phyloP scores from a whole-genome alignment of 2,329 filamentous ascomycete species.

The Xylariaceae sp. region DNA sequence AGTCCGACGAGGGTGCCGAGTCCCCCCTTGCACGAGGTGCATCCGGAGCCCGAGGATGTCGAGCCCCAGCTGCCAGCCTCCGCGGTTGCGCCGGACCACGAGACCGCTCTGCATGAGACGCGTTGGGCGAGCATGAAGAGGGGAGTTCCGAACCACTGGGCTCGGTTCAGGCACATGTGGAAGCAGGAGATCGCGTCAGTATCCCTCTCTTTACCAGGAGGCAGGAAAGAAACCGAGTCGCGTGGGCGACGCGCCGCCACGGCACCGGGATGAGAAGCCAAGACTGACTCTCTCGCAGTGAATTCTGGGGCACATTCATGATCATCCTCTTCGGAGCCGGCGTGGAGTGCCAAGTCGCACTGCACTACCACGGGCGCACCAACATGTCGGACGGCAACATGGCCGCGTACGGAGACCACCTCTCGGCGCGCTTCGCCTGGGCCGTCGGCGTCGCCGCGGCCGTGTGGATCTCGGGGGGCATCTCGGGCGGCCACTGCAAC shows the following conservation, averaged over 20 bases:
- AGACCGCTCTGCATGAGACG: slow-evolving; percentile 3
- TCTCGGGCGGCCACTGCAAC: slow-evolving; percentile 13
- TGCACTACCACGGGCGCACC: slow-evolving; percentile 1
- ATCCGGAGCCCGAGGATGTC: slow-evolving; percentile 2
- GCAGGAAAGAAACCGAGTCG: not conserved
- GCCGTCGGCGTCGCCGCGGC: slow-evolving; percentile 2
- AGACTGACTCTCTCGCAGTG: not conserved
- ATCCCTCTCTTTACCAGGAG: not conserved
- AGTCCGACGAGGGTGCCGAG: no score
- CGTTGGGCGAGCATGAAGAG: slow-evolving; percentile 1
- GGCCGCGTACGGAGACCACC: slow-evolving; percentile 1
- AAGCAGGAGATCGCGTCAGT: slow-evolving; percentile 4
- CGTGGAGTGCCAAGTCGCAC: slow-evolving; percentile 3
- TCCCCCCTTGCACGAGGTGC: slow-evolving; percentile 1
- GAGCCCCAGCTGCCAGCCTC: slow-evolving; percentile 1
- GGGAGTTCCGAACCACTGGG: slow-evolving; percentile 1
- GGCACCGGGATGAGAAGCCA: no score
- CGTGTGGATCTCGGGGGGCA: slow-evolving; percentile 10
- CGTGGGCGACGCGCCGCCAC: no score
- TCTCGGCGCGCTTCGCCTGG: slow-evolving; percentile 1
- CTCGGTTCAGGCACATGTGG: slow-evolving; percentile 1
- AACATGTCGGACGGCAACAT: not conserved
- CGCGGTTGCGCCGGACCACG: slow-evolving; percentile 3
- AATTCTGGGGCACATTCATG: slow-evolving; percentile 6
- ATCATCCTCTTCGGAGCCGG: slow-evolving; percentile 5